Conservation (phyloP, 1,284 basidiomycete species). For the Calocybe gambosa region DNA sequence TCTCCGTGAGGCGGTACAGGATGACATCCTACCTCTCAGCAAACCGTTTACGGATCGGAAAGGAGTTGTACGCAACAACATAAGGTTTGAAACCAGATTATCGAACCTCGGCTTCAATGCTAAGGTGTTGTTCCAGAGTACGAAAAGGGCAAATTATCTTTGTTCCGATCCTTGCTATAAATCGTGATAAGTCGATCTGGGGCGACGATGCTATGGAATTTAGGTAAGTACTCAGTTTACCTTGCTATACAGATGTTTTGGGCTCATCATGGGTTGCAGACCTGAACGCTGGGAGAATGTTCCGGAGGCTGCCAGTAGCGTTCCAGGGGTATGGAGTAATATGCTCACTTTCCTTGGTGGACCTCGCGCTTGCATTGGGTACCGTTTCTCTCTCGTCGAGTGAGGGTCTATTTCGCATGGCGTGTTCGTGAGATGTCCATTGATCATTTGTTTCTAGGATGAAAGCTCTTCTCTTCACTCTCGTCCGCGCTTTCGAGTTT, state of each 20-base stretch:
- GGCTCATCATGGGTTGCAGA: conserved; percentile 24
- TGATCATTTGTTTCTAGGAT: conserved; percentile 31
- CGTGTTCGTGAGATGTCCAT: conserved; percentile 2
- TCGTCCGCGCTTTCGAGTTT: conserved; percentile 52
- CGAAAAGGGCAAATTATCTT: conserved; percentile 39
- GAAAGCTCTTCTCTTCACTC: conserved; percentile 53
- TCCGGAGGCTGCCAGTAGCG: conserved; percentile 35
- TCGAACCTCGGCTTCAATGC: too few species aligned
- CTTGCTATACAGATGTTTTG: background rate
- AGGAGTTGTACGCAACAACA: conserved; percentile 30
- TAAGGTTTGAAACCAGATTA: too few species aligned
- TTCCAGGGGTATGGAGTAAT: conserved; percentile 58
- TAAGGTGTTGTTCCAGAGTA: too few species aligned
- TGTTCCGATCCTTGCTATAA: conserved; percentile 43
- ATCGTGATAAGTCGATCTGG: conserved; percentile 44
- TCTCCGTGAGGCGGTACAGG: conserved; percentile 42
- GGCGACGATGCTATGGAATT: conserved; percentile 45
- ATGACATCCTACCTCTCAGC: conserved; percentile 55
- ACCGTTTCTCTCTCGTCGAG: conserved; percentile 55
- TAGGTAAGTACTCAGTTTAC: conserved; percentile 6
- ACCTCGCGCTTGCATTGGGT: conserved; percentile 60
- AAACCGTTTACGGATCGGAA: conserved; percentile 36
- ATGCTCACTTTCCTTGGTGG: conserved; percentile 58
- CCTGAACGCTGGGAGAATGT: conserved; percentile 55
- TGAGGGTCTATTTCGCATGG: conserved; percentile 27